Conservation (phyloP, 2,329 filamentous ascomycete genomes). For the Coniochaeta sp. region DNA sequence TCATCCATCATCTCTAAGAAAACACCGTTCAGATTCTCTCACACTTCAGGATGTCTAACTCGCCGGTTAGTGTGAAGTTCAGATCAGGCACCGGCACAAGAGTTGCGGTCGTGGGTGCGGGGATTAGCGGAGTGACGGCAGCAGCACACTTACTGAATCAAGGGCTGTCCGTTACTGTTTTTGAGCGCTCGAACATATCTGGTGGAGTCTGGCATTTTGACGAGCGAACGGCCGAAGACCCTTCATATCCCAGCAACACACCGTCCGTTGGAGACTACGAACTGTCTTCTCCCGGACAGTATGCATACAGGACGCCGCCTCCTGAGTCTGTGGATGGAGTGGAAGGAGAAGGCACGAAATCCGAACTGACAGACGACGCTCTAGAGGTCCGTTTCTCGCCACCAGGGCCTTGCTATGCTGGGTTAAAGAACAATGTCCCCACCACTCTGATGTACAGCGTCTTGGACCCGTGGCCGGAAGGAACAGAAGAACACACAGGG, state of each 20-base stretch:
- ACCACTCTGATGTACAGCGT: constrained; percentile 41
- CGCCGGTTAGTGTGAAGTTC: not conserved
- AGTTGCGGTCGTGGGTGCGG: constrained; percentile 31
- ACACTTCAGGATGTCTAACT: not conserved
- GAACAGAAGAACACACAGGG: constrained; percentile 50
- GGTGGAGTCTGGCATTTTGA: constrained; percentile 33
- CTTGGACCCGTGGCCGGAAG: constrained; percentile 45
- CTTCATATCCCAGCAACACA: constrained; percentile 22
- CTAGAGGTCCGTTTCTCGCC: constrained; percentile 24
- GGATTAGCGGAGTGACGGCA: constrained; percentile 29
- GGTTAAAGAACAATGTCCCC: constrained; percentile 68
- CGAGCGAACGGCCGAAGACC: constrained; percentile 17
- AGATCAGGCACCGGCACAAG: constrained; percentile 6
- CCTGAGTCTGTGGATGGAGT: constrained; percentile 3
- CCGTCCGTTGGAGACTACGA: constrained; percentile 20
- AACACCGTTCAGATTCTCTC: not conserved
- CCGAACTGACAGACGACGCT: constrained; percentile 25
- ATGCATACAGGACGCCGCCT: constrained; percentile 11
- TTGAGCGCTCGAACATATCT: constrained; percentile 23
- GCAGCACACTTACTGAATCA: constrained; percentile 28
- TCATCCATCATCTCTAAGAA: not conserved
- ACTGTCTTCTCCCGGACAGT: constrained; percentile 10
- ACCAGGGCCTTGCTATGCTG: constrained; percentile 42
- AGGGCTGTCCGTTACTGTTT: constrained; percentile 27
- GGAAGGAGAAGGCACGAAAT: too few relatives aligned